Percentiles rank a stretch among this genome's conserved stretches.
These are phyloP conservation scores for Apiotrichum porosum DNA, from an alignment of 1,284 basidiomycete genomes.

Conservation along the genomic window DNA sequence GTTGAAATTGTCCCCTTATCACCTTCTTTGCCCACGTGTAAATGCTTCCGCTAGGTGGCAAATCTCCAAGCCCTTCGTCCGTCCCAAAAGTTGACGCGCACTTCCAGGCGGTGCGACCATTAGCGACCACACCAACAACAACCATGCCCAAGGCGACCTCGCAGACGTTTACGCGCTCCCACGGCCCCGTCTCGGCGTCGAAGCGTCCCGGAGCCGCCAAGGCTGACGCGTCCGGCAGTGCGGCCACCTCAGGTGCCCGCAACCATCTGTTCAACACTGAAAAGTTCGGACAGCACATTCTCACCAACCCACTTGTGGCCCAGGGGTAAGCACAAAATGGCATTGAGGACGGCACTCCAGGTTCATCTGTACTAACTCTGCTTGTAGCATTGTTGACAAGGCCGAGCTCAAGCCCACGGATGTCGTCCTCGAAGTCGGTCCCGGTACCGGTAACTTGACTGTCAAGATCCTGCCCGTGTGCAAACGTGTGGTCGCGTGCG, in stretches of 20 bases:
- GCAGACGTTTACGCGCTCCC: constrained; percentile 69
- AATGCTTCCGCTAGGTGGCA: no score
- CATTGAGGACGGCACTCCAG: background rate
- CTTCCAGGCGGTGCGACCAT: no score
- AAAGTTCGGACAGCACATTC: constrained; percentile 92
- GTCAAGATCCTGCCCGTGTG: constrained; percentile 90
- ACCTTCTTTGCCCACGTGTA: no score
- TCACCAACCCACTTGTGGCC: constrained; percentile 87
- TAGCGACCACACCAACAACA: background rate
- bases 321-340: constrained; percentile 67
- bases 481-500: constrained; percentile 86
- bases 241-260: constrained; percentile 45
- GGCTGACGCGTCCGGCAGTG: constrained; percentile 51
- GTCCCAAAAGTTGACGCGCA: no score
- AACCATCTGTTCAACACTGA: constrained; percentile 92
- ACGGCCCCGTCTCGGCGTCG: constrained; percentile 58
- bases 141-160: constrained; percentile 87
- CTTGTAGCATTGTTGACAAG: constrained; percentile 80
- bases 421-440: constrained; percentile 94
- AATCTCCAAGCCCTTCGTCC: no score
- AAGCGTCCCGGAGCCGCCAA: constrained; percentile 20
- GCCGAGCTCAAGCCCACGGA: constrained; percentile 92
- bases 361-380: background rate
- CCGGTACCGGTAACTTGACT: constrained; percentile 96
- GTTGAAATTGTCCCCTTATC: no score